Base-by-base conservation (phyloP, 805 yeast genomes). In the Cyberlindnera mycetangii region DNA sequence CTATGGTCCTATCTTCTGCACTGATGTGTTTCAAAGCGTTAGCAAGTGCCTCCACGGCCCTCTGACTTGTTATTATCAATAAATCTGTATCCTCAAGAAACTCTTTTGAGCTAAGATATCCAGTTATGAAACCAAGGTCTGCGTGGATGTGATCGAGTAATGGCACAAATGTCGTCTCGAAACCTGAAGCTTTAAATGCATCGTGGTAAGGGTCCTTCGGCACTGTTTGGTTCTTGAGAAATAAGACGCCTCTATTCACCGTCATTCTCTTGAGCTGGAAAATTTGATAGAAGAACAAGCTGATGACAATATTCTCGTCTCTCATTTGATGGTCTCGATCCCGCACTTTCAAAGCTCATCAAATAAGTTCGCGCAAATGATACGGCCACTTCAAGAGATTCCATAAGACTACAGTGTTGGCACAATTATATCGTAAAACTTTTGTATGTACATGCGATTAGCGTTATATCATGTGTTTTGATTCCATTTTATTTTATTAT, bases 11-110 rank as follows among this genome's bases (percentile, higher is more conserved):
- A 8, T 38, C 48, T 1, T 38, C 54, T 0, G 34, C 37, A 2
- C 55, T 16, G 11, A 66, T 46, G 1, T 34, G 27, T 8, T 65
- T 55, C 1, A 64, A 39, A 6, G 83, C 64, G 12, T 76, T 60
- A 31, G 76, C 76, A 11, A 89, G 63, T 5, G 88, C 82, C 54
- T 90, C 97, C 0, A 90, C 95, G 2, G 97, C 95, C 52, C 98
- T 65, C 60, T 92, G 97, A 2, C 95, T 85, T 0, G 98, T 90
- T 4, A 92, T 80, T 9, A 92, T 83, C 30, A 89, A 64, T 0
- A 81, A 76, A 32, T 74, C 71, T 22, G 71, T 67, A 0, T 64
- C 54, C 1, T 55, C 37, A 1, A 75, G 47, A 48, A 77, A 79
- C 9, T 65, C 68, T 0, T 58, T 56, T 5, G 79, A 70, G 2